Percentiles rank a stretch among this genome's conserved stretches.
Conservation (phyloP, 768 basidiomycete genomes). For the Xerocomus brunneocitrinus region DNA sequence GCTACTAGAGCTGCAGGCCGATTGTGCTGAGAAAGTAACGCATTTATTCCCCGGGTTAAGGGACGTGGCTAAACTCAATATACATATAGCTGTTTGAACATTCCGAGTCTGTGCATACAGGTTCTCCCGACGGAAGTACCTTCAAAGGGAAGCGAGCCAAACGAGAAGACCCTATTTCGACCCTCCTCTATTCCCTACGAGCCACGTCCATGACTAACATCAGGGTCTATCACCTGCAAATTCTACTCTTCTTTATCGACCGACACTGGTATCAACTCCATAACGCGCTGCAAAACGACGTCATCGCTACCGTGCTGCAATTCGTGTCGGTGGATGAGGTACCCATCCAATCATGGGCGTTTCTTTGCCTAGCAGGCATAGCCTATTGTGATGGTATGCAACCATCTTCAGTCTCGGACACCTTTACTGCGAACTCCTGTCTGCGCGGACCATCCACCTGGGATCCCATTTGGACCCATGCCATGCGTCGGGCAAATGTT, state of each 20-base stretch:
- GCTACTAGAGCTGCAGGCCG: slow-evolving; percentile 73
- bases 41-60: neutral
- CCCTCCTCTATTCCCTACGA: slow-evolving; percentile 50
- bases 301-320: slow-evolving; percentile 53
- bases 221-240: slow-evolving; percentile 58
- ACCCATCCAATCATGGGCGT: slow-evolving; percentile 76
- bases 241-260: slow-evolving; percentile 80
- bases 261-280: slow-evolving; percentile 70
- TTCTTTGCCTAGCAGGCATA: slow-evolving; percentile 74
- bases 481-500: slow-evolving; percentile 66
- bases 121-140: slow-evolving; percentile 30
- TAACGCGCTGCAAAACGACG: slow-evolving; percentile 47
- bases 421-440: neutral
- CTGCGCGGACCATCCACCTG: slow-evolving; percentile 43
- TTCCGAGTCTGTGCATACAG: slow-evolving; percentile 50
- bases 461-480: slow-evolving; percentile 80
- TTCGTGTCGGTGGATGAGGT: slow-evolving; percentile 63
- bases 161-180: slow-evolving; percentile 55
- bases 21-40: slow-evolving; percentile 64
- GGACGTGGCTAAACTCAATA: neutral
- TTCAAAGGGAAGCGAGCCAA: slow-evolving; percentile 47
- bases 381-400: slow-evolving; percentile 44
- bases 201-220: slow-evolving; percentile 28
- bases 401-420: slow-evolving; percentile 1
- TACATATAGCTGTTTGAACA: slow-evolving; percentile 53